These are phyloP conservation scores for Erythrophleum ivorense DNA, from an alignment of 331 rosid genomes.

Conservation along the genomic window DNA sequence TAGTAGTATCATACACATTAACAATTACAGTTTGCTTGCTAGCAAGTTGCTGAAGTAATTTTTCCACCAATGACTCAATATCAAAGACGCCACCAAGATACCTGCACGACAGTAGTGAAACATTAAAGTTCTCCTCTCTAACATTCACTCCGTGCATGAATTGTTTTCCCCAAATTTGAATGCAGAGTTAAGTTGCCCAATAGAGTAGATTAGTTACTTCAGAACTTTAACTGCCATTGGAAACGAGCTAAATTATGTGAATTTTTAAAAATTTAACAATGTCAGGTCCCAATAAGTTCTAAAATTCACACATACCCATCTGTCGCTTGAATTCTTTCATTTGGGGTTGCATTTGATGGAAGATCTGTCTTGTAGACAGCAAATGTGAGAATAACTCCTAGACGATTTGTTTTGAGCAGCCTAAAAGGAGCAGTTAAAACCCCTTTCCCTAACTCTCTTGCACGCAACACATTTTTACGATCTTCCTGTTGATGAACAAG, in stretches of 20 bases:
- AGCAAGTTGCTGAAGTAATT: slow-evolving; percentile 91
- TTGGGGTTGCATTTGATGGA: slow-evolving; percentile 85
- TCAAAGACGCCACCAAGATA: slow-evolving; percentile 96
- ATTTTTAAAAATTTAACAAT: neutral
- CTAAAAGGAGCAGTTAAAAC: slow-evolving; percentile 92
- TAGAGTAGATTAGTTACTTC: slow-evolving; percentile 15
- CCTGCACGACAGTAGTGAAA: slow-evolving; percentile 52
- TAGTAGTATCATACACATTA: slow-evolving; percentile 88
- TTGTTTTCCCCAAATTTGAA: neutral
- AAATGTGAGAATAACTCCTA: slow-evolving; percentile 89
- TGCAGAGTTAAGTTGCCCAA: neutral
- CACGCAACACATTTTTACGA: slow-evolving; percentile 80
- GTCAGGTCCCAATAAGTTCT: slow-evolving; percentile 18
- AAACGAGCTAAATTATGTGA: slow-evolving; percentile 23
- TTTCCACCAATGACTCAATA: slow-evolving; percentile 91
- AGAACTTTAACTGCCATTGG: slow-evolving; percentile 19
- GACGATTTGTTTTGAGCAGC: slow-evolving; percentile 79
- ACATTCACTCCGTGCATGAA: neutral
- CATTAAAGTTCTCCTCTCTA: slow-evolving; percentile 19
- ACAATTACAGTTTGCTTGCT: slow-evolving; percentile 95
- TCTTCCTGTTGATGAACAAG: slow-evolving; percentile 75
- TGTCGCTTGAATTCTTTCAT: slow-evolving; percentile 87
- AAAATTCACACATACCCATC: slow-evolving; percentile 69
- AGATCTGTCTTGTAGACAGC: slow-evolving; percentile 89
- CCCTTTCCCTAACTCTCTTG: slow-evolving; percentile 94